Base-by-base conservation (phyloP, 1,284 basidiomycete species). In the Sanguinoderma infundibulare region DNA sequence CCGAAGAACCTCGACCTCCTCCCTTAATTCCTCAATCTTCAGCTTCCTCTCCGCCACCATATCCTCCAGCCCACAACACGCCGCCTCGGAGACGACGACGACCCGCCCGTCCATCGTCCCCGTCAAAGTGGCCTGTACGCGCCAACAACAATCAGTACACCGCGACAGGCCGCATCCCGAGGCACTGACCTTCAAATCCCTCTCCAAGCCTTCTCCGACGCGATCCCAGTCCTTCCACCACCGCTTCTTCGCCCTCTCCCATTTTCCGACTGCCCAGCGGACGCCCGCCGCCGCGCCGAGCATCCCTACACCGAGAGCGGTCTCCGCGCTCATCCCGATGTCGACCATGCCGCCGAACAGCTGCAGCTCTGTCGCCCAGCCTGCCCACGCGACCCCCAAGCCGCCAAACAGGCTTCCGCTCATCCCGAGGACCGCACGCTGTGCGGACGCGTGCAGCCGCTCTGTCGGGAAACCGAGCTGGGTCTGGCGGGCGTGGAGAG, bases 191-290 rank as follows among this genome's bases (percentile, higher is more conserved):
- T 83, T 79, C 17, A 95, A 74, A 77, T 96, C 94, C 52, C 90
- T 81, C 64, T 85, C 83, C 53, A 94, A 76, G 9, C 93, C 91
- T 54, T 85, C 80, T 4, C 85, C 85, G 3, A 94, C 82, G 46
- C 94, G 79, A 34, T 73, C 72, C 81, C 88, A 93, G 73, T 94
- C 91, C 55, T 81, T 81, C 86, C 86, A 86, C 88, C 93, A 96
- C 53, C 75, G 77, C 56, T 72, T 78, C 74, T 93, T 90, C 2
- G 87, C 87, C 64, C 78, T 83, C 55, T 89, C 87, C 92, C 93
- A 95, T 60, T 79, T 78, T 3, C 84, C 83, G 20, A 91, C 81
- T 7, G 86, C 87, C 83, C 90, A 89, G 28, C 90, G 79, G 38
- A 94, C 62, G 26, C 87, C 83, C 0, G 74, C 69, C 14, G 86